Evolutionary conservation across 176 grass and related monocot genomes (phyloP).

Genomic region (Avena sativa): DNA sequence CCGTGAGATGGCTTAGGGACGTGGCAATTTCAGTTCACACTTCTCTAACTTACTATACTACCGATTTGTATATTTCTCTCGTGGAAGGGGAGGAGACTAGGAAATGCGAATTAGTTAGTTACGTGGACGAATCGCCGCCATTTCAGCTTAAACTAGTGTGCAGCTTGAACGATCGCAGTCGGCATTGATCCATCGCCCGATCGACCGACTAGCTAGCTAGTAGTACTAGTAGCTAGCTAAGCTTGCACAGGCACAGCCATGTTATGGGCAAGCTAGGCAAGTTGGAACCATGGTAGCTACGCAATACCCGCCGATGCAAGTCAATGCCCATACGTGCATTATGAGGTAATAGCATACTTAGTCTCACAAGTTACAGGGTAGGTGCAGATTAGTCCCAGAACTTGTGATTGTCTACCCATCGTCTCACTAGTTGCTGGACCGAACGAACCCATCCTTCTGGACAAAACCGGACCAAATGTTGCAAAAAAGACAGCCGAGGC

Average conservation of each 20-base stretch:
- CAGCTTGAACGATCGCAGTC: not conserved
- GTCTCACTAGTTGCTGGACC: too few species aligned
- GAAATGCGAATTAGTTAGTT: not conserved
- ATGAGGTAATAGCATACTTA: too few species aligned
- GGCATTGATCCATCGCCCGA: not conserved
- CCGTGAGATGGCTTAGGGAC: not conserved
- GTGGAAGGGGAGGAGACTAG: not conserved
- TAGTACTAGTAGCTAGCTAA: not conserved
- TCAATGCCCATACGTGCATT: not conserved
- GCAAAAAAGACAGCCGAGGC: too few species aligned
- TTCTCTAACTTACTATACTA: too few species aligned
- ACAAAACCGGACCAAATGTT: too few species aligned
- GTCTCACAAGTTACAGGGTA: too few species aligned
- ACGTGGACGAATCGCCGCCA: slow-evolving; percentile 4
- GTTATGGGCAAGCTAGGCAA: slow-evolving; percentile 2
- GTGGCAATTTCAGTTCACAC: not conserved
- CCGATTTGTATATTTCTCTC: not conserved
- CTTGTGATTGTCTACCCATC: too few species aligned
- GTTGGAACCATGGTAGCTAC: not conserved
- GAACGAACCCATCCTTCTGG: too few species aligned
- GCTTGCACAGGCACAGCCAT: slow-evolving; percentile 12
- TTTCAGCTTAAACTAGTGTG: not conserved
- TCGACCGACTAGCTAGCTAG: slow-evolving; percentile 4
- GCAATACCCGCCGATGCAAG: not conserved
- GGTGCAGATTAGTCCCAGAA: too few species aligned